Percentiles rank a stretch among this genome's conserved stretches.
Evolutionary conservation across 202 grass and related monocot species (phyloP).

Genomic region (Carex arenaria): DNA sequence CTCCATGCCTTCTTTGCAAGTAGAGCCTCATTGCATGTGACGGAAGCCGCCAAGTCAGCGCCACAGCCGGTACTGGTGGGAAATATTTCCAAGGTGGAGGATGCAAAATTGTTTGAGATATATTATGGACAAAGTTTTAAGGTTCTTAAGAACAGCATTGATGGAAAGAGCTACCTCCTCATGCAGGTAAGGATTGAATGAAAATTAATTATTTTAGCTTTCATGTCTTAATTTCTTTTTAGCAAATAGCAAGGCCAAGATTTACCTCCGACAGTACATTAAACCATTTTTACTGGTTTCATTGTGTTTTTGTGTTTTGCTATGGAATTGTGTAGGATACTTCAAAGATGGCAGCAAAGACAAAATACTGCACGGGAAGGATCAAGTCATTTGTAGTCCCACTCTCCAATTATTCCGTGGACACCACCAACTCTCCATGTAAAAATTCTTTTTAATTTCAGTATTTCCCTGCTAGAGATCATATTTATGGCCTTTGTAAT

Average conservation of each 20-base stretch:
- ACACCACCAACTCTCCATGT: constrained; percentile 68
- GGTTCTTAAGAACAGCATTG: constrained; percentile 76
- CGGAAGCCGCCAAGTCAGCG: constrained; percentile 13
- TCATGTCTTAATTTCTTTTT: background rate
- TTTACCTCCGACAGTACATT: background rate
- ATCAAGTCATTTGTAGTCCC: constrained; percentile 84
- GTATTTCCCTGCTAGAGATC: background rate
- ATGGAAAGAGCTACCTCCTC: constrained; percentile 90
- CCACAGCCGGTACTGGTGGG: constrained; percentile 29
- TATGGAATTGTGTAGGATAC: constrained; percentile 37
- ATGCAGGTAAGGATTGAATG: constrained; percentile 46
- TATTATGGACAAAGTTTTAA: constrained; percentile 95
- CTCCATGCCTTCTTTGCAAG: background rate
- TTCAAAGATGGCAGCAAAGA: constrained; percentile 76
- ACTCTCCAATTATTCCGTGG: constrained; percentile 78
- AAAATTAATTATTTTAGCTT: background rate
- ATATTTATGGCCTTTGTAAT: background rate
- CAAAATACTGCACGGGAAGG: constrained; percentile 87
- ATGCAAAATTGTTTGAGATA: constrained; percentile 61
- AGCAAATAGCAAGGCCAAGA: background rate
- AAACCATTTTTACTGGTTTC: background rate
- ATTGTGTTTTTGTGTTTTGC: background rate
- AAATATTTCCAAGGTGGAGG: constrained; percentile 57
- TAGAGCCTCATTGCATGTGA: background rate
- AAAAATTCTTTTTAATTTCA: background rate